Evolutionary conservation across 257 asterid genomes (phyloP).

Genomic region (Anisodus acutangulus): DNA sequence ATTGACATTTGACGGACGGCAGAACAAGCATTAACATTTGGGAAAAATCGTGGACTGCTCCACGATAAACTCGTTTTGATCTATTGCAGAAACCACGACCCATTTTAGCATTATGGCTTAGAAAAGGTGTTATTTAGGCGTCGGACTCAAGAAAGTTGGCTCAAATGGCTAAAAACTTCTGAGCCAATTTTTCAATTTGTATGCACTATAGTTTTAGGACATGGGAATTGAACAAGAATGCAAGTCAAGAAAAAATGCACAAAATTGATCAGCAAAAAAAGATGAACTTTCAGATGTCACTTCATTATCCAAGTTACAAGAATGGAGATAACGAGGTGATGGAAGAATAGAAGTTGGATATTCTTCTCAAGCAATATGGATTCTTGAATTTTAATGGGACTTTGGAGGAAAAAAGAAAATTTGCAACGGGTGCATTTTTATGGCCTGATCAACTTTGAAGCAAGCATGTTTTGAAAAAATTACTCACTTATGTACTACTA

Average conservation of each 20-base stretch:
- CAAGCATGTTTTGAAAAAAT: not conserved
- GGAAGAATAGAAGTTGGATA: not conserved
- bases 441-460: slow-evolving; percentile 5
- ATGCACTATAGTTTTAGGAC: slow-evolving; percentile 16
- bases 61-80: no score
- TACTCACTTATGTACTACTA: no score
- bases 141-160: no score
- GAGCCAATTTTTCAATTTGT: not conserved
- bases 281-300: not conserved
- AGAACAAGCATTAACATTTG: no score
- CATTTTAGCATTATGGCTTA: no score
- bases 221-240: not conserved
- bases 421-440: not conserved
- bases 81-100: no score
- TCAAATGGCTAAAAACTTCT: not conserved
- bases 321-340: not conserved
- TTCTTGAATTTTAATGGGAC: not conserved
- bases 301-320: not conserved
- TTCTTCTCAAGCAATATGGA: slow-evolving; percentile 10
- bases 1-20: no score
- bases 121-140: no score
- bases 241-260: not conserved
- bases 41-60: no score
- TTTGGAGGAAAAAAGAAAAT: not conserved
- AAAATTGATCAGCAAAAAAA: not conserved